phyloP scores from a whole-genome alignment of 1,139 yeast genomes.

The Ogataea hybrid region DNA sequence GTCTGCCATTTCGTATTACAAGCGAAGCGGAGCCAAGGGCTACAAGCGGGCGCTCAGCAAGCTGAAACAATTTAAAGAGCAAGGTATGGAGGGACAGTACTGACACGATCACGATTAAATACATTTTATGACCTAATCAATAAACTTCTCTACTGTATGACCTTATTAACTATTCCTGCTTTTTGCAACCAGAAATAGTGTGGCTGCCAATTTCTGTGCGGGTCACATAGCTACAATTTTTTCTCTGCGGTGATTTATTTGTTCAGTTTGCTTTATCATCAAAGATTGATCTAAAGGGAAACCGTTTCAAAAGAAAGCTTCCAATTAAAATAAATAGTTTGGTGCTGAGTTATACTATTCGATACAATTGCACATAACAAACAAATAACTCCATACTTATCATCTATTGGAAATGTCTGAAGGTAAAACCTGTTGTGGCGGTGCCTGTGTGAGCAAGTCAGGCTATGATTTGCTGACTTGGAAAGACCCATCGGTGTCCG shows the following conservation, averaged over 20 bases:
- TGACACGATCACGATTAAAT: neutral
- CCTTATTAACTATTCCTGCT: neutral
- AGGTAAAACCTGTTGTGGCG: slow-evolving; percentile 27
- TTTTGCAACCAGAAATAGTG: slow-evolving; percentile 1
- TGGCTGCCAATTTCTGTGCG: slow-evolving; percentile 4
- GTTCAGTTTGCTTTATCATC: slow-evolving; percentile 11
- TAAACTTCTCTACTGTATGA: neutral
- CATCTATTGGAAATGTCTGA: slow-evolving; percentile 14
- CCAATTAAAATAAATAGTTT: neutral
- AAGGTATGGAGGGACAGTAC: neutral
- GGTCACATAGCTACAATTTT: slow-evolving; percentile 1
- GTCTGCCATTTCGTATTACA: slow-evolving; percentile 53
- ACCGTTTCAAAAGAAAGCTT: slow-evolving; percentile 1
- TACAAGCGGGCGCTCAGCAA: slow-evolving; percentile 51
- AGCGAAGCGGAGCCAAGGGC: slow-evolving; percentile 58
- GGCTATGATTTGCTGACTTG: slow-evolving; percentile 58
- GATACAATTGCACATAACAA: neutral
- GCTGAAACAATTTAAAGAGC: slow-evolving; percentile 30
- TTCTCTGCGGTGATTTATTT: slow-evolving; percentile 12
- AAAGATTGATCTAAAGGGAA: slow-evolving; percentile 7
- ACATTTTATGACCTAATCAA: neutral
- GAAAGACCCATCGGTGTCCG: slow-evolving; percentile 80
- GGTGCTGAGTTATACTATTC: neutral
- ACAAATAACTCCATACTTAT: neutral
- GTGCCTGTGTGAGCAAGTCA: slow-evolving; percentile 27